Base-by-base conservation (phyloP, 2,329 filamentous ascomycete species). In the Penicillium sp. region DNA sequence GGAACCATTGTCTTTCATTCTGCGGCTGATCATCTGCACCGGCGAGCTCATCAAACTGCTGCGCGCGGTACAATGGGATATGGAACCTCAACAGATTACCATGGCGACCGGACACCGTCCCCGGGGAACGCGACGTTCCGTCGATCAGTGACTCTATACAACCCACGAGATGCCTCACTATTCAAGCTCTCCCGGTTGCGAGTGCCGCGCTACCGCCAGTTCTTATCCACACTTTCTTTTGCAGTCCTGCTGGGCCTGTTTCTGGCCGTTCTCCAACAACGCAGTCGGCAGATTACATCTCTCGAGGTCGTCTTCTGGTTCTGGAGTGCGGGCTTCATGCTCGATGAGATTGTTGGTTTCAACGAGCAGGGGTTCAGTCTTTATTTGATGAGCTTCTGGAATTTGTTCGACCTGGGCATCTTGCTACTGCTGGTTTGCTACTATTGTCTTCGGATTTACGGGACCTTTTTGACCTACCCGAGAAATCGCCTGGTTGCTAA, bases 361-460 rank as follows among this genome's bases (percentile, higher is more conserved):
- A 97, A 93, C 68, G 94, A 98, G 76, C 93, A 97, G 78, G 94
- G 94, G 2, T 97, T 97, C 75, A 93, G 93, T 40, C 86, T 98
- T 33, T 98, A 97, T 79, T 92, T 97, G 72, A 94, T 97, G 88
- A 96, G 92, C 75, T 95, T 97, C 76, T 97, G 94, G 94, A 97
- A 97, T 76, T 88, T 93, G 40, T 97, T 97, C 76, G 94, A 97
- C 73, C 82, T 97, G 40, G 93, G 93, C 9, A 97, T 97, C 57
- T 80, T 97, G 56, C 80, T 96, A 26, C 82, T 97, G 63, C 87
- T 97, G 69, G 88, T 96, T 70, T 86, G 91, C 59, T 97, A 97
- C 81, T 96, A 97, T 75, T 91, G 91, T 71, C 88, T 97, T 81
- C 88, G 94, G 59, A 84, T 95, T 15, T 97, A 96, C 72, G 92